Conservation (phyloP, 2,329 filamentous ascomycete genomes). For the Ceratocystiopsis minuta region DNA sequence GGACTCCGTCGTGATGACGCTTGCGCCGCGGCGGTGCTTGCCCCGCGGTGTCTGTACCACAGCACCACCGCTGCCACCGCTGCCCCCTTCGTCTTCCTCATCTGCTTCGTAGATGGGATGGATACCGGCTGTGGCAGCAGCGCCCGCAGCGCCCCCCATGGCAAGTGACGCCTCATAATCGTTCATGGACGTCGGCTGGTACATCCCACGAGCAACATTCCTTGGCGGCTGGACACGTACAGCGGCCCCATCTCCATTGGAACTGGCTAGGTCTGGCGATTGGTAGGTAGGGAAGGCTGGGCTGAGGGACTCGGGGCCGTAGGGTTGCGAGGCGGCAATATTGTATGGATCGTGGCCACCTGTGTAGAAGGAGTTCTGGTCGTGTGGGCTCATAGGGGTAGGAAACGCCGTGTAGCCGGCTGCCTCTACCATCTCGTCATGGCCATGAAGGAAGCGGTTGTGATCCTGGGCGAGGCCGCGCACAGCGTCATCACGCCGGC, state of each 20-base stretch:
- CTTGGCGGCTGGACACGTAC: constrained; percentile 7
- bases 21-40: too few relatives aligned
- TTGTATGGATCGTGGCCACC: constrained; percentile 25
- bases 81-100: constrained; percentile 31
- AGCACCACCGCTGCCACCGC: constrained; percentile 7
- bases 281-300: constrained; percentile 6
- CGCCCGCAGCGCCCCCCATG: background rate
- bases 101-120: constrained; percentile 42
- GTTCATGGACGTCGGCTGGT: constrained; percentile 16
- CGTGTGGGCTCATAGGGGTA: constrained; percentile 14
- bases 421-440: constrained; percentile 29
- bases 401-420: constrained; percentile 15
- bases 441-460: constrained; percentile 23
- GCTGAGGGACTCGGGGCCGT: constrained; percentile 28
- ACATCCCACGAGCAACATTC: constrained; percentile 18
- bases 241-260: too few relatives aligned
- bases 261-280: background rate
- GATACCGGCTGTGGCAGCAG: constrained; percentile 16
- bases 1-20: background rate
- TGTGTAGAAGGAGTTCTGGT: constrained; percentile 24
- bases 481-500: constrained; percentile 25
- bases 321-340: background rate
- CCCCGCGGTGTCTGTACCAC: too few relatives aligned
- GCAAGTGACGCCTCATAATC: constrained; percentile 14
- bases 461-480: constrained; percentile 31